phyloP scores from a whole-genome alignment of 2,329 filamentous ascomycete species.

The Cephalotrichum gorgonifer region DNA sequence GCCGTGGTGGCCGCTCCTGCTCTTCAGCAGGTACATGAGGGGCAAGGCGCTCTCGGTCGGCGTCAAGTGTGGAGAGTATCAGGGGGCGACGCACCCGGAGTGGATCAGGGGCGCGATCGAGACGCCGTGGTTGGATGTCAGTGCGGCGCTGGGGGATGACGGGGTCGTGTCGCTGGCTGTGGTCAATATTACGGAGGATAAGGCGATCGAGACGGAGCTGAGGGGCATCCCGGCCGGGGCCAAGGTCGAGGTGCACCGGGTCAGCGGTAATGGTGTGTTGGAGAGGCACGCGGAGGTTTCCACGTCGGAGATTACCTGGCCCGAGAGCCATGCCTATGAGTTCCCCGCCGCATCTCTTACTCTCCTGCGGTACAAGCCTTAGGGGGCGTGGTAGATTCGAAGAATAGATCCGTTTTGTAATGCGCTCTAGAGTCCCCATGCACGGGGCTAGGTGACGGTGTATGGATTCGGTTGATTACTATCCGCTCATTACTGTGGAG shows the following conservation, averaged over 20 bases:
- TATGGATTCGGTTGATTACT: too few species aligned
- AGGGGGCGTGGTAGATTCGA: too few species aligned
- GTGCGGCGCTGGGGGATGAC: conserved; percentile 44
- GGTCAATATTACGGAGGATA: conserved; percentile 47
- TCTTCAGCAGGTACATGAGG: conserved; percentile 58
- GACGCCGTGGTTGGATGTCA: conserved; percentile 61
- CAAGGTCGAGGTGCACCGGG: not conserved
- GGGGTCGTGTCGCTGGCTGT: conserved; percentile 58
- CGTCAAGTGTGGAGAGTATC: conserved; percentile 52
- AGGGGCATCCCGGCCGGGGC: not conserved
- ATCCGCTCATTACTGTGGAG: too few species aligned
- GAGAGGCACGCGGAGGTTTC: not conserved
- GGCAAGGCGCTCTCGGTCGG: conserved; percentile 59
- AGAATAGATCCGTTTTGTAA: too few species aligned
- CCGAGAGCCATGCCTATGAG: not conserved
- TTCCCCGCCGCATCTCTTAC: conserved; percentile 1
- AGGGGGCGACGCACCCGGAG: conserved; percentile 52
- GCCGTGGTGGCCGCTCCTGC: conserved; percentile 63
- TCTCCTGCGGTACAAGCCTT: not conserved
- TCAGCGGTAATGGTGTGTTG: not conserved
- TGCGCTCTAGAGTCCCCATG: too few species aligned
- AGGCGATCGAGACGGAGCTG: not conserved
- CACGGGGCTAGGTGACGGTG: too few species aligned
- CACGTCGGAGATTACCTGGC: not conserved
- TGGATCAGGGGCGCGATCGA: conserved; percentile 58